Evolutionary conservation across 2,329 filamentous ascomycete species (phyloP).

Genomic region (Pleurostoma richardsiae): DNA sequence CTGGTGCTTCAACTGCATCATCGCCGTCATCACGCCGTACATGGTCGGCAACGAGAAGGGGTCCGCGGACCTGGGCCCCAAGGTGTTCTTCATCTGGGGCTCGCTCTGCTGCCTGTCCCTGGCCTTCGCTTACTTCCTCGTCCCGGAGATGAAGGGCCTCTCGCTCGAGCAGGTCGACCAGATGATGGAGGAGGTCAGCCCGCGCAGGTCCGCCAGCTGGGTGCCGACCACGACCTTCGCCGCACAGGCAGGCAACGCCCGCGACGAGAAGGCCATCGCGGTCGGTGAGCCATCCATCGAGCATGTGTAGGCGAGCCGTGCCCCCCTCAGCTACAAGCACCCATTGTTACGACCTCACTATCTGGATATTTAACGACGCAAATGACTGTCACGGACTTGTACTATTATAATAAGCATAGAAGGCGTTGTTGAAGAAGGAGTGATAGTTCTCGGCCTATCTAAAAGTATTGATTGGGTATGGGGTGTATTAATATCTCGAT

Average conservation of each 20-base stretch:
- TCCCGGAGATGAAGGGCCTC: conserved; percentile 72
- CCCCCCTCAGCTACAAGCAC: too few species aligned
- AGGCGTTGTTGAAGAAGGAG: too few species aligned
- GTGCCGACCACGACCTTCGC: conserved; percentile 27
- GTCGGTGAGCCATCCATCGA: neutral
- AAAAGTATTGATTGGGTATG: too few species aligned
- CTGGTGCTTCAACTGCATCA: conserved; percentile 67
- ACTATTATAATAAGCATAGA: too few species aligned
- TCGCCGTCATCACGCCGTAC: conserved; percentile 62
- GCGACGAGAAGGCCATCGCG: neutral
- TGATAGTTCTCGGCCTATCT: too few species aligned
- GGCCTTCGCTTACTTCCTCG: conserved; percentile 51
- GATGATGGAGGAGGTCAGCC: conserved; percentile 45
- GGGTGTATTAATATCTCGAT: too few species aligned
- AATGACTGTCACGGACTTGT: too few species aligned
- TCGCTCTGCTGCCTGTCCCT: conserved; percentile 49
- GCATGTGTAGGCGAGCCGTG: neutral
- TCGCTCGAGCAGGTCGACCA: conserved; percentile 70
- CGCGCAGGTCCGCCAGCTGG: conserved; percentile 29
- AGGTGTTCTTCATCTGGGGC: conserved; percentile 58
- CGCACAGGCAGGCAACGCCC: conserved; percentile 15
- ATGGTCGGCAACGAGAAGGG: conserved; percentile 54
- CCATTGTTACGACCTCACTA: too few species aligned
- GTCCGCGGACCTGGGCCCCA: conserved; percentile 29
- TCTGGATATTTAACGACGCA: too few species aligned